Conservation (phyloP, 768 basidiomycete species). For the Serpula lacrymans region DNA sequence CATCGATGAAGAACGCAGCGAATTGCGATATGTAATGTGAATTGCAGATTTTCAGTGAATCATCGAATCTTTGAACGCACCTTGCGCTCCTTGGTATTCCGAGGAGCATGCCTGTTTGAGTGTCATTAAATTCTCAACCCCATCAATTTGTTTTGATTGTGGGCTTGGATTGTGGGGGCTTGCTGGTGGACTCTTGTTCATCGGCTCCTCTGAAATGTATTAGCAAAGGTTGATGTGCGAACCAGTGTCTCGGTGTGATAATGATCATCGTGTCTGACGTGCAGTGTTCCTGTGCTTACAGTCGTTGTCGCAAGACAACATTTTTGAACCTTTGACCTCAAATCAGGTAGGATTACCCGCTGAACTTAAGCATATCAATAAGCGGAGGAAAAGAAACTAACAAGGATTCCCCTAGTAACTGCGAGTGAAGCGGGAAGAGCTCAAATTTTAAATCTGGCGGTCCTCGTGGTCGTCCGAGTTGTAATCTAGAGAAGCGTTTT, state of each 20-base stretch:
- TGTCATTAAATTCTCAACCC: constrained; percentile 60
- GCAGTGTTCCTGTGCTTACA: not conserved
- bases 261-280: constrained; percentile 38
- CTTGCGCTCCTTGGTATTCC: constrained; percentile 76
- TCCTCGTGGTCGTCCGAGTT: constrained; percentile 59
- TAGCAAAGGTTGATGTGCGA: too few relatives aligned
- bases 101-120: constrained; percentile 75
- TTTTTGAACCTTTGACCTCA: constrained; percentile 53
- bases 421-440: constrained; percentile 83
- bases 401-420: constrained; percentile 87
- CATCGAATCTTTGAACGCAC: constrained; percentile 83
- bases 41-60: constrained; percentile 79
- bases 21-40: constrained; percentile 82
- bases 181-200: constrained; percentile 29
- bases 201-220: too few relatives aligned
- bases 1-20: constrained; percentile 80
- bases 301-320: not conserved
- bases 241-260: constrained; percentile 51
- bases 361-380: constrained; percentile 90
- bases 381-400: constrained; percentile 91
- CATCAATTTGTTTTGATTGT: constrained; percentile 34
- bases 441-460: constrained; percentile 80
- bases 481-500: constrained; percentile 78
- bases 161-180: constrained; percentile 42
- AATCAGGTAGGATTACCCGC: constrained; percentile 82